A percentile compares a stretch with the other conserved stretches of the same genome.
Evolutionary conservation across 768 basidiomycete genomes (phyloP).

Genomic region (Termitomyces sp.): DNA sequence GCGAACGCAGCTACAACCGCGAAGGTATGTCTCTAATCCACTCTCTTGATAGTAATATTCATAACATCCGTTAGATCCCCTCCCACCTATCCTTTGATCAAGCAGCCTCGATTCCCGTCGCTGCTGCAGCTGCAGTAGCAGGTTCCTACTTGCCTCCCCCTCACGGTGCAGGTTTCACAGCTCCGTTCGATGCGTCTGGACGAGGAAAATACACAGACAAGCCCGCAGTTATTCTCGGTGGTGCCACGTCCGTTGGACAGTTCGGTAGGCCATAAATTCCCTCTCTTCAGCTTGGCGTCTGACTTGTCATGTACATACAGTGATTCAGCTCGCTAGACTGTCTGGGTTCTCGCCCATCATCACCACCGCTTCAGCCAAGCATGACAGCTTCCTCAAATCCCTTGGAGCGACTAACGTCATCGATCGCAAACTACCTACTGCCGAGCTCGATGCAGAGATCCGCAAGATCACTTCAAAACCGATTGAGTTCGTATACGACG

Average conservation of each 20-base stretch:
- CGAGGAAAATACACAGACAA: conserved; percentile 23
- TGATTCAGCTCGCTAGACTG: conserved; percentile 22
- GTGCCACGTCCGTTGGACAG: conserved; percentile 31
- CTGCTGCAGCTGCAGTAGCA: conserved; percentile 20
- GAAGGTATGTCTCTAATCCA: conserved; percentile 2
- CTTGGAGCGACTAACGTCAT: conserved; percentile 20
- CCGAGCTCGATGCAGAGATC: conserved; percentile 6
- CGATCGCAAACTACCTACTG: conserved; percentile 10
- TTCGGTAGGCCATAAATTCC: conserved; percentile 17
- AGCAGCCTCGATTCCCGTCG: conserved; percentile 29
- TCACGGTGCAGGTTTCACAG: conserved; percentile 20
- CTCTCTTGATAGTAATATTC: conserved; percentile 13
- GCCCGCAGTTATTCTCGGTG: conserved; percentile 30
- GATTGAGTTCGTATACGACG: conserved; percentile 22
- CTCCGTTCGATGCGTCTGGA: conserved; percentile 26
- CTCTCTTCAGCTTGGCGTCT: neutral
- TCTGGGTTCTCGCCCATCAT: conserved; percentile 36
- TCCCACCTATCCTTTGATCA: conserved; percentile 27
- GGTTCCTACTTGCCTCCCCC: conserved; percentile 24
- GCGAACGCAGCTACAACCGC: conserved; percentile 14
- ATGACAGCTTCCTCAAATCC: neutral
- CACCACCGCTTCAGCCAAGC: conserved; percentile 4
- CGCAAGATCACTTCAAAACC: conserved; percentile 14
- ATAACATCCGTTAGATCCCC: conserved; percentile 22
- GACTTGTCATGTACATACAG: neutral